Evolutionary conservation across 1,284 basidiomycete species (phyloP).

Genomic region (Kalmanozyma brasiliensis): DNA sequence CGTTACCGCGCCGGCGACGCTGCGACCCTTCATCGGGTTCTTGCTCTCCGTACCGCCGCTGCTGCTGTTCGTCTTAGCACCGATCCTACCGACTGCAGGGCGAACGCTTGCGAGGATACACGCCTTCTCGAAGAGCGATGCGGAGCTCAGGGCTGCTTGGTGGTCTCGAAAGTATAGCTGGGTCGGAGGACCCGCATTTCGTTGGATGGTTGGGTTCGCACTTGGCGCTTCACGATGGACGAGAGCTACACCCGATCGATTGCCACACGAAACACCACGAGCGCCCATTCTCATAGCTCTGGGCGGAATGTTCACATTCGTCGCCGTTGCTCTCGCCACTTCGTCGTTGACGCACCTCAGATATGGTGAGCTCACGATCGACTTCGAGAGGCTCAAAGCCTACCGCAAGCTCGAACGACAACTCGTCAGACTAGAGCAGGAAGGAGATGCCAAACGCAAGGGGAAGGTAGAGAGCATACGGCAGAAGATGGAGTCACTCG

Average conservation of each 20-base stretch:
- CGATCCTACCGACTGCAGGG: slow-evolving; percentile 22
- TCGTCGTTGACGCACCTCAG: slow-evolving; percentile 13
- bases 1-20: slow-evolving; percentile 22
- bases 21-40: slow-evolving; percentile 23
- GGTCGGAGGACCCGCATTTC: slow-evolving; percentile 34
- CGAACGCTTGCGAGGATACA: slow-evolving; percentile 1
- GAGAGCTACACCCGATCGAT: background rate
- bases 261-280: slow-evolving; percentile 11
- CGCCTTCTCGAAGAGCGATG: slow-evolving; percentile 4
- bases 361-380: slow-evolving; percentile 22
- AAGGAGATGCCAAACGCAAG: background rate
- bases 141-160: slow-evolving; percentile 6
- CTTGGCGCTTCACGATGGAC: slow-evolving; percentile 10
- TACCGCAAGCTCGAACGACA: slow-evolving; percentile 3
- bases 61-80: slow-evolving; percentile 12
- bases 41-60: slow-evolving; percentile 30
- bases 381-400: slow-evolving; percentile 27
- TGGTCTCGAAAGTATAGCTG: slow-evolving; percentile 36
- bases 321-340: slow-evolving; percentile 17
- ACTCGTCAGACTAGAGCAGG: background rate
- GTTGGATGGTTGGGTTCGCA: slow-evolving; percentile 24
- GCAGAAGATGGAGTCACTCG: slow-evolving; percentile 13
- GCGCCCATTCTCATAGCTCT: slow-evolving; percentile 11
- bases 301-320: slow-evolving; percentile 16
- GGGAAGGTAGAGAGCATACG: background rate